These are phyloP conservation scores for Telopea speciosissima DNA, from an alignment of 177 flowering plant genomes.

Conservation along the genomic window DNA sequence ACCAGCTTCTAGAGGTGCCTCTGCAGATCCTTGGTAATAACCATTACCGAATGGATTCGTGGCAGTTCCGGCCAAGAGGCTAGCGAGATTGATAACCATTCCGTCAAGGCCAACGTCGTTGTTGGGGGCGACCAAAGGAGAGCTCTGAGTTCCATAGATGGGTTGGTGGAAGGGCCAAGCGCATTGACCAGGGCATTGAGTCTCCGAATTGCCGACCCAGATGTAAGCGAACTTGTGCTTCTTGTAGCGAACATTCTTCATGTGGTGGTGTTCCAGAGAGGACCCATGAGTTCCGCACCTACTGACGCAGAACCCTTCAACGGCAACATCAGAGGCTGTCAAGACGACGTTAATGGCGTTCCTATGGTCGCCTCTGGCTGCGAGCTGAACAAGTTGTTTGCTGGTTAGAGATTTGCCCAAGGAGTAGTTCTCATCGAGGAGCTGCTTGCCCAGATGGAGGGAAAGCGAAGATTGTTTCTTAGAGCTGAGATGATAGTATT, in stretches of 20 bases:
- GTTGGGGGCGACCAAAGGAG: slow-evolving; percentile 36
- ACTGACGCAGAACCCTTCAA: slow-evolving; percentile 49
- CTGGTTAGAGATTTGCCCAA: slow-evolving; percentile 38
- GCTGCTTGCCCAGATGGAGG: slow-evolving; percentile 31
- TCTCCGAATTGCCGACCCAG: slow-evolving; percentile 44
- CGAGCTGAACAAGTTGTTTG: slow-evolving; percentile 28
- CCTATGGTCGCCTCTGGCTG: slow-evolving; percentile 27
- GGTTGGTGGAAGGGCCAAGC: slow-evolving; percentile 49
- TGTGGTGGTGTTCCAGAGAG: not conserved
- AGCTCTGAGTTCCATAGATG: slow-evolving; percentile 33
- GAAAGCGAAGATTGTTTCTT: slow-evolving; percentile 13
- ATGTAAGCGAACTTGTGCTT: slow-evolving; percentile 28
- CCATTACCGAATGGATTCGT: slow-evolving; percentile 54
- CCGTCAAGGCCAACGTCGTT: slow-evolving; percentile 40
- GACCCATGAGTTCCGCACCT: slow-evolving; percentile 60
- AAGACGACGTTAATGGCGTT: slow-evolving; percentile 45
- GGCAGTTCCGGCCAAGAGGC: slow-evolving; percentile 34
- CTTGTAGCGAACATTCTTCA: not conserved
- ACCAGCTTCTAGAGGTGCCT: slow-evolving; percentile 38
- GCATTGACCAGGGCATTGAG: slow-evolving; percentile 39
- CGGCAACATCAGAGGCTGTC: slow-evolving; percentile 47
- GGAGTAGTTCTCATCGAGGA: slow-evolving; percentile 40
- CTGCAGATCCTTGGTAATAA: slow-evolving; percentile 38
- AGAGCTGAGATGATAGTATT: slow-evolving; percentile 29
- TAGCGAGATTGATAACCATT: slow-evolving; percentile 31